Conservation (phyloP, 164 flowering plant species). For the Annona squamosa region DNA sequence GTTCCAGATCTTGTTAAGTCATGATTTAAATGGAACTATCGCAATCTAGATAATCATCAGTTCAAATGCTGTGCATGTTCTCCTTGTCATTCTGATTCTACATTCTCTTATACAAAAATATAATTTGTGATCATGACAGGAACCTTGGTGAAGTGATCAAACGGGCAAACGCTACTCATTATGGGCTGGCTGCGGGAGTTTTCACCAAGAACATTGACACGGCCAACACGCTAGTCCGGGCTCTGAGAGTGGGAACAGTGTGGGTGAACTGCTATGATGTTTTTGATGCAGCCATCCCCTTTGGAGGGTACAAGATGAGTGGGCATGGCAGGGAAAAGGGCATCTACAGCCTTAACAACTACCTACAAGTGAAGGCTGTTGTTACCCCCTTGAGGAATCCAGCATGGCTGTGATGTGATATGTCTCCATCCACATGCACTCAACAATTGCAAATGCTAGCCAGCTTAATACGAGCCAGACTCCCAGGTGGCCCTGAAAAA, state of each 20-base stretch:
- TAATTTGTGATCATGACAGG: slow-evolving; percentile 28
- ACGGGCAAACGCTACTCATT: slow-evolving; percentile 59
- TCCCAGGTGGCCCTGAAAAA: too few species aligned
- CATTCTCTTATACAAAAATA: neutral
- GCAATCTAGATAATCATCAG: neutral
- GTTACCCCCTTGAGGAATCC: slow-evolving; percentile 73
- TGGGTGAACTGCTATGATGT: slow-evolving; percentile 91
- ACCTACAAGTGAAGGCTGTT: slow-evolving; percentile 90
- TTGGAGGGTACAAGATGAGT: slow-evolving; percentile 95
- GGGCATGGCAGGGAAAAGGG: slow-evolving; percentile 94
- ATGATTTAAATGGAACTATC: too few species aligned
- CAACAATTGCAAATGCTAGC: too few species aligned
- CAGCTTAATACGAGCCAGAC: too few species aligned
- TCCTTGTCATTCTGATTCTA: neutral
- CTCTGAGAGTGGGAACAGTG: slow-evolving; percentile 73
- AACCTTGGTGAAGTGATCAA: slow-evolving; percentile 60
- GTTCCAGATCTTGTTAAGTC: too few species aligned
- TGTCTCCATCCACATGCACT: too few species aligned
- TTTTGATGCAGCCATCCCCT: slow-evolving; percentile 91
- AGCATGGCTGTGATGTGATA: slow-evolving; percentile 56
- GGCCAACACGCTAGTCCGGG: slow-evolving; percentile 69
- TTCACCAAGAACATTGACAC: slow-evolving; percentile 67
- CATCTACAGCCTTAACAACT: slow-evolving; percentile 68
- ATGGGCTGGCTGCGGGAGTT: slow-evolving; percentile 89
- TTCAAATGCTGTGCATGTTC: neutral